phyloP scores from a whole-genome alignment of 2,329 filamentous ascomycete genomes.

The Trichophaea hybrida region DNA sequence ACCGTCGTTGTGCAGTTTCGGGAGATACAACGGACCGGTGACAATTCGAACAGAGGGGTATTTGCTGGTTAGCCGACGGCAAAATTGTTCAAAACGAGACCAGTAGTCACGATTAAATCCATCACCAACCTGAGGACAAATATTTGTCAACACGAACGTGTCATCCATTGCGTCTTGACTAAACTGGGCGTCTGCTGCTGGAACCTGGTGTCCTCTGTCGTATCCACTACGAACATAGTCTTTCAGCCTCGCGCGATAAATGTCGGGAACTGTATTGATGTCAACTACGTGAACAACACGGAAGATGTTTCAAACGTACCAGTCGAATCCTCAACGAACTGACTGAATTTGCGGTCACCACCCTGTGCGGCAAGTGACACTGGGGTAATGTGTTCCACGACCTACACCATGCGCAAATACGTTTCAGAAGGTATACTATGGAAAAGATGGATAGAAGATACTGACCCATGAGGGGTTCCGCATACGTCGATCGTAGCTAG shows the following conservation, averaged over 20 bases:
- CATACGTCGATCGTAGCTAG: slow-evolving; percentile 75
- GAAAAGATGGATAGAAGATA: neutral
- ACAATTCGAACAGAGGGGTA: slow-evolving; percentile 86
- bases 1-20: slow-evolving; percentile 69
- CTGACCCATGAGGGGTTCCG: slow-evolving; percentile 78
- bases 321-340: slow-evolving; percentile 64
- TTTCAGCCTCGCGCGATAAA: slow-evolving; percentile 77
- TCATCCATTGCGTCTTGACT: slow-evolving; percentile 86
- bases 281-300: neutral
- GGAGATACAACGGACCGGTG: slow-evolving; percentile 86
- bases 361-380: slow-evolving; percentile 59
- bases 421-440: neutral
- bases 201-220: slow-evolving; percentile 91
- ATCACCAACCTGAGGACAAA: slow-evolving; percentile 96
- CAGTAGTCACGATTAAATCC: slow-evolving; percentile 99
- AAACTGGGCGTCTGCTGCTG: slow-evolving; percentile 93
- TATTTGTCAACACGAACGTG: slow-evolving; percentile 86
- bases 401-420: slow-evolving; percentile 12
- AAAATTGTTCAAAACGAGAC: slow-evolving; percentile 97
- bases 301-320: slow-evolving; percentile 6
- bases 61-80: slow-evolving; percentile 59
- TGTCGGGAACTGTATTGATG: slow-evolving; percentile 47
- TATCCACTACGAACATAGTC: slow-evolving; percentile 94
- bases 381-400: slow-evolving; percentile 88
- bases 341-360: slow-evolving; percentile 70